Evolutionary conservation across 2,329 filamentous ascomycete genomes (phyloP), one percentile per base, ranked within the genome.

Genomic region (Diaporthe sp.): DNA sequence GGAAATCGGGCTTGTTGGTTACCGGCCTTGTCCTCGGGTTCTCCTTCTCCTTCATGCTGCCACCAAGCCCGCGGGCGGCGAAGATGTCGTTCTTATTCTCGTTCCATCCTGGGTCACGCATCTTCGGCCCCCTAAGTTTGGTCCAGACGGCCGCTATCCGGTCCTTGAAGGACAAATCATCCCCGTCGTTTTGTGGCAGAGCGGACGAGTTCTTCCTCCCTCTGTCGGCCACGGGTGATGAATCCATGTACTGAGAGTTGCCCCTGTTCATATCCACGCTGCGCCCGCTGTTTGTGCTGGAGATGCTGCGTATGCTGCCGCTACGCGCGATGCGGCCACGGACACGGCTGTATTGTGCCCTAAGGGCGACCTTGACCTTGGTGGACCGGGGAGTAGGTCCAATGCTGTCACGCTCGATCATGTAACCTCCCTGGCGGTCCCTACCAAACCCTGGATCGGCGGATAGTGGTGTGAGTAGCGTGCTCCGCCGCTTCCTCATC

Each of bases 261-360:
- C 88, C 87, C 63, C 87, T 83, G 79, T 90, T 85, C 76, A 89
- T 83, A 73, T 89, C 86, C 39, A 89, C 85, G 61, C 82, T 84
- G 3, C 85, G 81, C 12, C 80, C 79, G 22, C 79, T 82, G 61
- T 81, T 82, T 37, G 79, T 81, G 72, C 82, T 81, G 59, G 80
- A 76, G 35, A 76, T 73, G 47, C 73, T 75, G 53, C 69, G 70
- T 17, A 75, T 50, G 63, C 73, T 75, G 35, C 42, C 70, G 55
- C 70, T 75, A 17, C 73, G 73, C n/a, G 78, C 74, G 61, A 83
- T 75, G 32, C 78, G 76, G 25, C 81, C 83, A 13, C 82, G 81
- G 37, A 87, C 75, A 37, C 79, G 80, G 53, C 77, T 78, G n/a
- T 82, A 75, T 70, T 81, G 82, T 73, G 83, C 83, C 17, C 82